phyloP scores from a whole-genome alignment of 2,329 filamentous ascomycete species.

The Sphaerulina musiva region DNA sequence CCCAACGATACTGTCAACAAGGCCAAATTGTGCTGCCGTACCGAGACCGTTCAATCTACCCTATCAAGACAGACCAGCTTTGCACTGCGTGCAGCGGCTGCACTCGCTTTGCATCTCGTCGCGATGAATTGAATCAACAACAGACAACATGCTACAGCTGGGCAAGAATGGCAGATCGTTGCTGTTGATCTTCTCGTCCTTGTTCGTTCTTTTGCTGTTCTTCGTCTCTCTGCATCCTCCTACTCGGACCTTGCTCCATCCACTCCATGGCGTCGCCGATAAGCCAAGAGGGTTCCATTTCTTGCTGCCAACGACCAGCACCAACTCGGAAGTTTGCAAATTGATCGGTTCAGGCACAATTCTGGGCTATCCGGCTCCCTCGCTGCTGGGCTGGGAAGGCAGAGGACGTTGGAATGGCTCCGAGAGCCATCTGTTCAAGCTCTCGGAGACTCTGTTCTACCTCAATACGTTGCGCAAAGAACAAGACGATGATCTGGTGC shows the following conservation, averaged over 20 bases:
- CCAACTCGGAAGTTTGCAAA: constrained; percentile 10
- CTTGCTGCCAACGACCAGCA: constrained; percentile 7
- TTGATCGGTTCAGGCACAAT: constrained; percentile 40
- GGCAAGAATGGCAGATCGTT: background rate
- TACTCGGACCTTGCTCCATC: background rate
- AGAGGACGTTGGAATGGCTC: constrained; percentile 12
- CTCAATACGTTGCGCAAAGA: constrained; percentile 9
- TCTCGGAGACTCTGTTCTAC: constrained; percentile 15
- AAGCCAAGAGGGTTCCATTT: constrained; percentile 5
- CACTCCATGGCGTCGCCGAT: background rate
- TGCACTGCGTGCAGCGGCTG: no score
- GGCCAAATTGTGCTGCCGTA: no score
- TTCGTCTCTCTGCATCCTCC: constrained; percentile 2
- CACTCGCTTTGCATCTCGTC: no score
- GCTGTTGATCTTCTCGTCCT: background rate
- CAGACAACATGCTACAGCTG: background rate
- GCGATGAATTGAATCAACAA: background rate
- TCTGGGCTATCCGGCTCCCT: constrained; percentile 53
- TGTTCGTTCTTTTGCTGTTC: background rate
- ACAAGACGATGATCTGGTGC: constrained; percentile 49
- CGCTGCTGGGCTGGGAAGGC: constrained; percentile 22
- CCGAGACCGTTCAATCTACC: no score
- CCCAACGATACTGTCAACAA: no score
- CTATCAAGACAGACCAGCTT: no score
- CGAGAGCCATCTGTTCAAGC: constrained; percentile 17